phyloP scores from a whole-genome alignment of 352 stramenopile species.

The Phytophthora ohioensis region DNA sequence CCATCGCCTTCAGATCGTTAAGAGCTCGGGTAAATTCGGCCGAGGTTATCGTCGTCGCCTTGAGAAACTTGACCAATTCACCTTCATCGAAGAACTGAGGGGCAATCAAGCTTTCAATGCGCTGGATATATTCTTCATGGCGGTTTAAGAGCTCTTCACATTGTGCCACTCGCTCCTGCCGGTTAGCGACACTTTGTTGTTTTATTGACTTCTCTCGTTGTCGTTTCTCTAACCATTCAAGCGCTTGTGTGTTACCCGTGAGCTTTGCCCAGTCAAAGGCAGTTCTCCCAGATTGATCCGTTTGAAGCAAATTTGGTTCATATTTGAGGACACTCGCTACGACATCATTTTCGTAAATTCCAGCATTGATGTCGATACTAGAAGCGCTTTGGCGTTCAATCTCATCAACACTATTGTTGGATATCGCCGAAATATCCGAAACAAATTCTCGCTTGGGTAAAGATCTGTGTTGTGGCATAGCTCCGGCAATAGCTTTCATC shows the following conservation, averaged over 20 bases:
- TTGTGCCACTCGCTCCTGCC: slow-evolving; percentile 43
- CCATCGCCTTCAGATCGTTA: slow-evolving; percentile 30
- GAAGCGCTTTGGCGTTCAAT: not conserved
- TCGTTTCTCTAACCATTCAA: slow-evolving; percentile 48
- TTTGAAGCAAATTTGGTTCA: slow-evolving; percentile 50
- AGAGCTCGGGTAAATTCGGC: slow-evolving; percentile 32
- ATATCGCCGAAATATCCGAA: not conserved
- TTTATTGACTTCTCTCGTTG: slow-evolving; percentile 47
- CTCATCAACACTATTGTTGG: slow-evolving; percentile 31
- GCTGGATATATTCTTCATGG: slow-evolving; percentile 44
- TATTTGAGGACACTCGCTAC: slow-evolving; percentile 50
- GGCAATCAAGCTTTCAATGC: slow-evolving; percentile 44
- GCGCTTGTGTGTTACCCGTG: slow-evolving; percentile 49
- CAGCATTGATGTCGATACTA: not conserved
- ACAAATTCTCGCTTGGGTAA: not conserved
- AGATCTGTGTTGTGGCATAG: slow-evolving; percentile 29
- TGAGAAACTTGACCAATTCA: slow-evolving; percentile 49
- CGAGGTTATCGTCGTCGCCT: slow-evolving; percentile 25
- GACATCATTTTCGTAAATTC: slow-evolving; percentile 62
- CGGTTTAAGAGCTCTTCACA: slow-evolving; percentile 47
- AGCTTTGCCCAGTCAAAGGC: slow-evolving; percentile 75
- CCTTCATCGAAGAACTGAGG: slow-evolving; percentile 53
- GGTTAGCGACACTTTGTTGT: slow-evolving; percentile 43
- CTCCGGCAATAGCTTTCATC: slow-evolving; percentile 77
- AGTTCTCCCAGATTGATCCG: slow-evolving; percentile 58